A percentile compares a stretch with the other conserved stretches of the same genome.
Evolutionary conservation across 306 rosid genomes (phyloP).

Genomic region (Sicyos edulis): DNA sequence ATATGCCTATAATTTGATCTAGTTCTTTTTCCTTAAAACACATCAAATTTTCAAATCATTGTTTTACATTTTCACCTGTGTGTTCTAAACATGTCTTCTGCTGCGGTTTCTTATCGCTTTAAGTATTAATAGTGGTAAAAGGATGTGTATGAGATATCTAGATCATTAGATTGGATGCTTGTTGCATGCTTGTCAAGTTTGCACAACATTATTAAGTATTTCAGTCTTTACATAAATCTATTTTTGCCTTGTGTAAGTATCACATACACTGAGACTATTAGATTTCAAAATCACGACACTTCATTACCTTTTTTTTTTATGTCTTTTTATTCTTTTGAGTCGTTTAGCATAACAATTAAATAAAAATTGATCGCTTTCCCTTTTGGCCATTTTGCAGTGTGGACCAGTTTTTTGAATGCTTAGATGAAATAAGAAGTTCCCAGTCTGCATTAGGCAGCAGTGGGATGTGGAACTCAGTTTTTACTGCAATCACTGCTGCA

Average conservation of each 20-base stretch:
- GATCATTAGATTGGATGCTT: background rate
- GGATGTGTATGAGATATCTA: background rate
- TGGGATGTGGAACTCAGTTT: constrained; percentile 96
- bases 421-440: constrained; percentile 88
- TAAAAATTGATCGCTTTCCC: background rate
- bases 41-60: background rate
- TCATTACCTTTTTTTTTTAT: constrained; percentile 12
- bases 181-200: constrained; percentile 11
- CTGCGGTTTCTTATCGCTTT: constrained; percentile 1
- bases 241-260: background rate
- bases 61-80: background rate
- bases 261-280: background rate
- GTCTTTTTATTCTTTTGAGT: constrained; percentile 5
- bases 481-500: constrained; percentile 90
- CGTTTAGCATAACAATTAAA: background rate
- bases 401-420: constrained; percentile 94
- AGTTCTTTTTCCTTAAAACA: background rate
- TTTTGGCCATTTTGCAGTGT: constrained; percentile 56
- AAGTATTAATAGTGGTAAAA: background rate
- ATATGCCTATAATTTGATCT: background rate
- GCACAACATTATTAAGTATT: background rate
- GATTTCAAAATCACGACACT: background rate
- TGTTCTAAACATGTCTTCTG: background rate
- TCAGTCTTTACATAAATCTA: background rate
- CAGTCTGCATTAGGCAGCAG: constrained; percentile 84